Percentiles rank a stretch among this genome's conserved stretches.
These are phyloP conservation scores for Hirsutella minnesotensis DNA, from an alignment of 2,329 filamentous ascomycete genomes.

Conservation along the genomic window DNA sequence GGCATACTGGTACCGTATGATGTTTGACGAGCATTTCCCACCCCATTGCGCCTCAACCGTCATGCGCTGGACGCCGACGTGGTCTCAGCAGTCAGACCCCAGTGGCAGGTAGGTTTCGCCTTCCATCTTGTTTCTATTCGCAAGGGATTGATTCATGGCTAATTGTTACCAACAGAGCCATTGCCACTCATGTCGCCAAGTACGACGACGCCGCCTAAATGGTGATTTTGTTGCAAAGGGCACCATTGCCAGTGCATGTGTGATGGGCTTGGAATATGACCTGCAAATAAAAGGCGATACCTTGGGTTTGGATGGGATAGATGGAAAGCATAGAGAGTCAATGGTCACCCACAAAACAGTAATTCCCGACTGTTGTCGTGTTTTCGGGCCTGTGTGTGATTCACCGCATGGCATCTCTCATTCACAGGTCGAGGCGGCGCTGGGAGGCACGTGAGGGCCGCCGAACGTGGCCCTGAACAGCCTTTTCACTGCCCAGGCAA, in stretches of 20 bases:
- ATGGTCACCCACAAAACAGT: neutral
- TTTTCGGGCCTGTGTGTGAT: neutral
- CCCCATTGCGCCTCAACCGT: conserved; percentile 83
- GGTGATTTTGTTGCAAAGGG: neutral
- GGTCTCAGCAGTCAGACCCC: conserved; percentile 92
- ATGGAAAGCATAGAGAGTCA: neutral
- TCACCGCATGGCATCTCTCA: too few relatives aligned
- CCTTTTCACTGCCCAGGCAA: neutral
- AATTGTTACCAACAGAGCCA: conserved; percentile 43
- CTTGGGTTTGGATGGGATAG: neutral
- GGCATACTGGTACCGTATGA: conserved; percentile 94
- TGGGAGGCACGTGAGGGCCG: neutral
- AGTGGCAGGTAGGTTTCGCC: conserved; percentile 60
- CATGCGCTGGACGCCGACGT: conserved; percentile 92
- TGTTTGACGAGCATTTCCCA: conserved; percentile 99
- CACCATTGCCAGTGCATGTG: neutral
- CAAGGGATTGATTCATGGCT: neutral
- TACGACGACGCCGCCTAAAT: conserved; percentile 42
- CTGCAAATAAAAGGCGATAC: too few relatives aligned
- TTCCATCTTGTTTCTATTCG: neutral
- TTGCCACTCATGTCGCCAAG: conserved; percentile 63
- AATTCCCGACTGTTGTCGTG: neutral
- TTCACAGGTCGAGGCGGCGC: neutral
- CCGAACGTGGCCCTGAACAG: neutral
- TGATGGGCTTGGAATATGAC: neutral